Conservation (phyloP, 2,329 filamentous ascomycete species). For the Apiospora arundinis region DNA sequence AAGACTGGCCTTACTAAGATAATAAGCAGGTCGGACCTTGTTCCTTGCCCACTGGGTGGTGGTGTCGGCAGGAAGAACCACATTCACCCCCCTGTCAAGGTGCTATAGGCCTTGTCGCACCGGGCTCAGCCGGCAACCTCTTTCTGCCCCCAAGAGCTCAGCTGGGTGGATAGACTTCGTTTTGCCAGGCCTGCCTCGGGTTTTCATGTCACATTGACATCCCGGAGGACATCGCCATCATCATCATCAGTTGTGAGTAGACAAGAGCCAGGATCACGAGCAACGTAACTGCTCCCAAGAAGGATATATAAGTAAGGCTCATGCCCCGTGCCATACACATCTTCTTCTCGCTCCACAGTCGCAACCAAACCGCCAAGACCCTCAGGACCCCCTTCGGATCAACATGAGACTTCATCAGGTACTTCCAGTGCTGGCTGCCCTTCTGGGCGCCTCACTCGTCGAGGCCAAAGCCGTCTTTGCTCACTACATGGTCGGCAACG, state of each 20-base stretch:
- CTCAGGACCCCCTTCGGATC: not conserved
- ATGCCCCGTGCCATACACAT: not conserved
- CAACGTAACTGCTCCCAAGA: not conserved
- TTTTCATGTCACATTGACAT: not conserved
- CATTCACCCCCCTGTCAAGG: not conserved
- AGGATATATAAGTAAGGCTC: not conserved
- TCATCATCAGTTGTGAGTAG: not conserved
- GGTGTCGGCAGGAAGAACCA: not conserved
- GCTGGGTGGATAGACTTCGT: not conserved
- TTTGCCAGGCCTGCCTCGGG: not conserved
- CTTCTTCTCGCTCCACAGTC: conserved; percentile 1
- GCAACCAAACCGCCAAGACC: not conserved
- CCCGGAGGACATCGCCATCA: not conserved
- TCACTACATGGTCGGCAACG: conserved; percentile 29
- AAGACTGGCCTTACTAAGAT: not conserved
- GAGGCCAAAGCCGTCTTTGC: conserved; percentile 29
- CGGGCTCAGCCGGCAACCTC: not conserved
- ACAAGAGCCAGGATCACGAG: not conserved
- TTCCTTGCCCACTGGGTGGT: not conserved
- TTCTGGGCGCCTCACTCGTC: conserved; percentile 23
- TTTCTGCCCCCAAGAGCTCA: not conserved
- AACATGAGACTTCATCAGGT: conserved; percentile 23
- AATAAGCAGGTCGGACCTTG: not conserved
- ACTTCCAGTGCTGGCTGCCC: conserved; percentile 26
- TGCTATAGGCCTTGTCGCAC: conserved; percentile 1